phyloP scores from a whole-genome alignment of 352 stramenopile species.

The Globisporangium splendens region DNA sequence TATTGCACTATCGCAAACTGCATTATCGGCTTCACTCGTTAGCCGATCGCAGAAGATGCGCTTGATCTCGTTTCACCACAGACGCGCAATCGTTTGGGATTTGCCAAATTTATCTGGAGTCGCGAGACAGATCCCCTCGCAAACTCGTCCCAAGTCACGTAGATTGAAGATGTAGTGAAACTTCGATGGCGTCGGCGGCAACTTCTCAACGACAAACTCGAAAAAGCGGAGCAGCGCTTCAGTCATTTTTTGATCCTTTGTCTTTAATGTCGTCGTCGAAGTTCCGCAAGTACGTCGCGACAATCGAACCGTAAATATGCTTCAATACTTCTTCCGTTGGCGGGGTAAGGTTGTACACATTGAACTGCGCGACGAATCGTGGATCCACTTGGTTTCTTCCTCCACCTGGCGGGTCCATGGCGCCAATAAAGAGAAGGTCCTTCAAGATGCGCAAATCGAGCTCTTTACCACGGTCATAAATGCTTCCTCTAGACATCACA shows the following conservation, averaged over 20 bases:
- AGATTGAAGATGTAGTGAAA: slow-evolving; percentile 98
- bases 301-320: slow-evolving; percentile 93
- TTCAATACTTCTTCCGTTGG: slow-evolving; percentile 89
- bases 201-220: slow-evolving; percentile 86
- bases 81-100: slow-evolving; percentile 67
- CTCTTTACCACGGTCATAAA: slow-evolving; percentile 95
- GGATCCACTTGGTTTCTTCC: slow-evolving; percentile 93
- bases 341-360: slow-evolving; percentile 94
- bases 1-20: slow-evolving; percentile 82
- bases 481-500: slow-evolving; percentile 86
- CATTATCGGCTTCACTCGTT: slow-evolving; percentile 82
- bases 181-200: slow-evolving; percentile 92
- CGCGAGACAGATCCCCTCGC: slow-evolving; percentile 92
- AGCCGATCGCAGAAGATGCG: slow-evolving; percentile 94
- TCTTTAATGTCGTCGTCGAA: slow-evolving; percentile 87
- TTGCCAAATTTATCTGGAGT: slow-evolving; percentile 88
- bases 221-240: slow-evolving; percentile 88
- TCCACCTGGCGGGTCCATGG: slow-evolving; percentile 94
- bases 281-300: slow-evolving; percentile 85
- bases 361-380: slow-evolving; percentile 93
- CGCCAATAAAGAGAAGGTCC: slow-evolving; percentile 92
- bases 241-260: slow-evolving; percentile 79
- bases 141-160: slow-evolving; percentile 92
- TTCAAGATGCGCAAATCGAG: slow-evolving; percentile 92
- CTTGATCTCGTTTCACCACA: slow-evolving; percentile 93